Conservation (phyloP, 352 stramenopile species). For the Blastocystis sp. region DNA sequence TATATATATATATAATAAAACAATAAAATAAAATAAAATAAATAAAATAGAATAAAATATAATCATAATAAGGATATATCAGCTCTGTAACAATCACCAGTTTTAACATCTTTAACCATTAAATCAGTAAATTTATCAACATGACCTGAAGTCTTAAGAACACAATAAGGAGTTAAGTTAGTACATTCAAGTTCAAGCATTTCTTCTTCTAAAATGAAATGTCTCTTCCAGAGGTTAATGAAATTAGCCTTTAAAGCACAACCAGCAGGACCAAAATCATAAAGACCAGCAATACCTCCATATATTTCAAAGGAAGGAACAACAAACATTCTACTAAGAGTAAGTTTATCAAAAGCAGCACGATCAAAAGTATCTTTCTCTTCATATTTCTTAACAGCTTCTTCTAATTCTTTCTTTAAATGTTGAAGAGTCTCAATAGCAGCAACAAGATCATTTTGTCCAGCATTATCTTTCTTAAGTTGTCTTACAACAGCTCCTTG, state of each 20-base stretch:
- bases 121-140: conserved; percentile 97
- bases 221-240: conserved; percentile 76
- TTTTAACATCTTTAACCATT: conserved; percentile 91
- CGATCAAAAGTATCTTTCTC: conserved; percentile 58
- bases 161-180: conserved; percentile 81
- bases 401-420: conserved; percentile 66
- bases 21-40: too few species aligned
- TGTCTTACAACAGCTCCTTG: conserved; percentile 75
- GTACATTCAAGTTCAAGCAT: conserved; percentile 97
- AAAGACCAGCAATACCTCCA: conserved; percentile 86
- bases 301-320: conserved; percentile 97
- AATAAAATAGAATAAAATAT: too few species aligned
- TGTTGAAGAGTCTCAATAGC: conserved; percentile 70
- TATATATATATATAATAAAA: too few species aligned
- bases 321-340: conserved; percentile 97
- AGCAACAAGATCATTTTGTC: conserved; percentile 10
- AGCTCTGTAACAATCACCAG: conserved; percentile 88
- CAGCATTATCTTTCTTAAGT: conserved; percentile 77
- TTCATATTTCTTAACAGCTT: conserved; percentile 52
- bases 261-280: conserved; percentile 83
- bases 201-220: conserved; percentile 92
- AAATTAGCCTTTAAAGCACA: conserved; percentile 80
- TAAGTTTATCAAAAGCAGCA: conserved; percentile 75
- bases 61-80: too few species aligned
- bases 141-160: conserved; percentile 92